These are phyloP conservation scores for Entomortierella chlamydospora DNA, from an alignment of 192 early-diverging fungal species.

Conservation along the genomic window DNA sequence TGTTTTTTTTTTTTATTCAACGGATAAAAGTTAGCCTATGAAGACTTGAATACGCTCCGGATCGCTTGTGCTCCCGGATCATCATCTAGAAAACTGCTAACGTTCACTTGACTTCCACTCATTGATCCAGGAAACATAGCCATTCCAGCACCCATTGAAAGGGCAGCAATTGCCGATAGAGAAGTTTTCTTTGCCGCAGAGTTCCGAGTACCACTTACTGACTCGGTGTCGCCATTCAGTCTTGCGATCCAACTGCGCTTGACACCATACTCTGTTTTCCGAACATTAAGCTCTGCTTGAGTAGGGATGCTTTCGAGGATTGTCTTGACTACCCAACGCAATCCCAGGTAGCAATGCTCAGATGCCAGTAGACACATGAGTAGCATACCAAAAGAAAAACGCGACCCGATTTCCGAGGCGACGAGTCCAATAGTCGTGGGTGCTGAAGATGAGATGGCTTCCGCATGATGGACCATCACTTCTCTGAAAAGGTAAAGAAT, in stretches of 20 bases:
- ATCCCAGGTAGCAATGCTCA: conserved; percentile 39
- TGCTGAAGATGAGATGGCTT: background rate
- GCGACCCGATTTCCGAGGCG: background rate
- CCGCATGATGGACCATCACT: conserved; percentile 6
- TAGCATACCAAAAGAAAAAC: conserved; percentile 24
- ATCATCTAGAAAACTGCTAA: background rate
- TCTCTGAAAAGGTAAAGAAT: conserved; percentile 64
- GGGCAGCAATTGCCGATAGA: background rate
- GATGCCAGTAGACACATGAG: conserved; percentile 33
- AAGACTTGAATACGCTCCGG: conserved; percentile 17
- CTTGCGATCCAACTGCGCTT: conserved; percentile 37
- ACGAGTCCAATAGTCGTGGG: background rate
- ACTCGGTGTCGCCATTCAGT: conserved; percentile 29
- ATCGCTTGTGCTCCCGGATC: conserved; percentile 31
- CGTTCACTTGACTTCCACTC: no score
- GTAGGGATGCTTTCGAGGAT: conserved; percentile 37
- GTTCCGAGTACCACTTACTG: no score
- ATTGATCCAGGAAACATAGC: no score
- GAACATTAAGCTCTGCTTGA: conserved; percentile 18
- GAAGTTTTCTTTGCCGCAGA: conserved; percentile 1
- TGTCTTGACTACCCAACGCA: conserved; percentile 17
- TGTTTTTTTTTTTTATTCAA: no score
- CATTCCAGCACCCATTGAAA: no score
- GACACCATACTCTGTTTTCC: conserved; percentile 32
- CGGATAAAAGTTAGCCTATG: no score